Base-by-base conservation (phyloP, 345 rosid species). In the Litchi chinensis region DNA sequence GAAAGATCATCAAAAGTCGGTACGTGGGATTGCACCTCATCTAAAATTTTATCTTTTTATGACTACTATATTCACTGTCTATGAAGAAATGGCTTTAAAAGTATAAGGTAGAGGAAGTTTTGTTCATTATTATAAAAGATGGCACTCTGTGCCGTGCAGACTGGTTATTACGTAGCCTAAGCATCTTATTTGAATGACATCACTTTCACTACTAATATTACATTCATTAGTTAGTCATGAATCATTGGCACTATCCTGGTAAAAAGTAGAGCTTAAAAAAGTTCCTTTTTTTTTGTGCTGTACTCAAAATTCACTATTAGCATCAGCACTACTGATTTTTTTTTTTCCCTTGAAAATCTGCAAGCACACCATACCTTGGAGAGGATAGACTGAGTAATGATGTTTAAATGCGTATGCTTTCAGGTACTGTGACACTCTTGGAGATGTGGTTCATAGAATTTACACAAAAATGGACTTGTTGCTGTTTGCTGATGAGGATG, bases 391-490 rank as follows among this genome's bases (percentile, higher is more conserved):
- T 1, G 5, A 59, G 77, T 19, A 5, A 19, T 28, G 50, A 75
- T 48, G 46, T 73, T 83, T 68, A 59, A 76, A 39, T 79, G 66
- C 64, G 24, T 15, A 37, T 76, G 15, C 68, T 85, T 80, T 80
- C 91, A 94, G 98, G 87, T 96, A 92, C 77, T 70, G 82, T 68
- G 81, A 85, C 6, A 78, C 86, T 81, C 91, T 96, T 11, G 90
- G 81, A 75, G 93, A 90, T 59, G 87, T 84, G 43, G 98, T 96
- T 32, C 82, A 77, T 69, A 85, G 74, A 82, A 94, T 94, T 39
- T 94, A 93, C 77, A 80, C 78, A 46, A 91, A 88, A 85, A 85
- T 93, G 95, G 99, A 96, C 77, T 77, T 92, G 78, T 89, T 92
- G 66, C 77, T 89, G 80, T 91, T 93, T 73, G 85, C 74, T 50